A percentile compares a stretch with the other conserved stretches of the same genome.
phyloP scores from a whole-genome alignment of 176 grass and related monocot genomes.

The Pharus latifolius region DNA sequence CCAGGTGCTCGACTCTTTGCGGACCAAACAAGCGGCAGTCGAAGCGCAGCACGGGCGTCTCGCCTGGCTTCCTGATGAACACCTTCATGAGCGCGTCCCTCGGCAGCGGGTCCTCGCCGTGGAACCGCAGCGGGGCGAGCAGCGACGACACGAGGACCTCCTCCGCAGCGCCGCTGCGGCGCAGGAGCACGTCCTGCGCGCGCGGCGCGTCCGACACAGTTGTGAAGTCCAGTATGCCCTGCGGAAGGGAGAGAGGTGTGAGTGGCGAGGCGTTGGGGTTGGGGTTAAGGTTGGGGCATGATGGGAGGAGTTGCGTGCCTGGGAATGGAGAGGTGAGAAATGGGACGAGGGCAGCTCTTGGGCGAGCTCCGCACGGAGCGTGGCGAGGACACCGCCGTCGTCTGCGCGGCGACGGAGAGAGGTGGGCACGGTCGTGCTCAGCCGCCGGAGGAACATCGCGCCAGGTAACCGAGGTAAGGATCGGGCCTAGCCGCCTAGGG shows the following conservation, averaged over 20 bases:
- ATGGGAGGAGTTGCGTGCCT: constrained; percentile 2
- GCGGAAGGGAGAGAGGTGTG: not conserved
- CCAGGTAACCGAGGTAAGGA: no score
- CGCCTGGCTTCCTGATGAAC: constrained; percentile 44
- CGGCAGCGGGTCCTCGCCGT: constrained; percentile 7
- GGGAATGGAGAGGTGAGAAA: not conserved
- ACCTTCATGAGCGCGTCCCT: constrained; percentile 56
- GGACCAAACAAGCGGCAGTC: constrained; percentile 35
- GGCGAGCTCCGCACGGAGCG: constrained; percentile 43
- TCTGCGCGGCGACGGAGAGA: constrained; percentile 3
- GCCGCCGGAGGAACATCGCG: constrained; percentile 12
- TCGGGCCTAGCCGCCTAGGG: no score
- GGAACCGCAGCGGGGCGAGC: constrained; percentile 46
- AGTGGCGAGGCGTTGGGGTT: not conserved
- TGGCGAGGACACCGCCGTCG: constrained; percentile 39
- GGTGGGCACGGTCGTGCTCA: constrained; percentile 18
- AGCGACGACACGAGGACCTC: constrained; percentile 64
- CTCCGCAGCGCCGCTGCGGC: constrained; percentile 18
- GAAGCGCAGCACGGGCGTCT: constrained; percentile 49
- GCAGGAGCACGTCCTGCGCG: constrained; percentile 51
- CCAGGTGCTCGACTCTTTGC: not conserved
- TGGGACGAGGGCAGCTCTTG: constrained; percentile 42
- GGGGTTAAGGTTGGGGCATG: not conserved
- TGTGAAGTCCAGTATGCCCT: constrained; percentile 34
- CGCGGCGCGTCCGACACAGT: constrained; percentile 27